Evolutionary conservation across 495 filamentous ascomycete genomes (phyloP).

Genomic region (Neurospora sp.): DNA sequence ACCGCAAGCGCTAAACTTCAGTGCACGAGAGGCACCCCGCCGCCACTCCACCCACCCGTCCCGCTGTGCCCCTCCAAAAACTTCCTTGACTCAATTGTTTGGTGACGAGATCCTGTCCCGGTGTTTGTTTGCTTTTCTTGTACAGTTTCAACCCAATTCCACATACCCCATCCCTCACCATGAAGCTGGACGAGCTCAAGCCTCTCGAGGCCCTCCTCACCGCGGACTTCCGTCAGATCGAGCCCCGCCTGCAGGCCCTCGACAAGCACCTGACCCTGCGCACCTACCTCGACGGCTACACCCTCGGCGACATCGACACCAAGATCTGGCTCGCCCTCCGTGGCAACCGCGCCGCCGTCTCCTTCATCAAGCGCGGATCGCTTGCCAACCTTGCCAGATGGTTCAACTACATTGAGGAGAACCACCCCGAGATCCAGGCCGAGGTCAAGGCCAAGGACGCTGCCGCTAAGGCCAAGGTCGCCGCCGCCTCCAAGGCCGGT

Average conservation of each 20-base stretch:
- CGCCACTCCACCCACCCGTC: not conserved
- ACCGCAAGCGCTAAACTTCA: not conserved
- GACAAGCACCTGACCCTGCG: conserved; percentile 81
- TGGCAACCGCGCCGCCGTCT: conserved; percentile 73
- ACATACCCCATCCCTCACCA: conserved; percentile 6
- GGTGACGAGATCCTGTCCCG: not conserved
- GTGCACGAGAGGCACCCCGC: not conserved
- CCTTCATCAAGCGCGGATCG: conserved; percentile 65
- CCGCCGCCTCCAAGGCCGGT: conserved; percentile 68
- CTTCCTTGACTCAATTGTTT: conserved; percentile 16
- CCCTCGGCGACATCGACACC: conserved; percentile 65
- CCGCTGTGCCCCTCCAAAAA: conserved; percentile 22
- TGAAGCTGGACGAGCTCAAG: conserved; percentile 43
- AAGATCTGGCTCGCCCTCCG: conserved; percentile 78
- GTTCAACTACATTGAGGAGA: conserved; percentile 79
- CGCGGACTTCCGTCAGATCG: conserved; percentile 70
- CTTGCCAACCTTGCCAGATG: conserved; percentile 75
- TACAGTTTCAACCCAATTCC: not conserved
- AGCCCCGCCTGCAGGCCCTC: conserved; percentile 62
- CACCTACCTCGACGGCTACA: conserved; percentile 77
- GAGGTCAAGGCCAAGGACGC: conserved; percentile 49
- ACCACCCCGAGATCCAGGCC: conserved; percentile 55
- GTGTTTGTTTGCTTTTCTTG: not conserved
- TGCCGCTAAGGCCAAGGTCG: conserved; percentile 57
- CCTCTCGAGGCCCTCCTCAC: conserved; percentile 40